Conservation (phyloP, 2,329 filamentous ascomycete genomes). For the Shiraia bambusicola region DNA sequence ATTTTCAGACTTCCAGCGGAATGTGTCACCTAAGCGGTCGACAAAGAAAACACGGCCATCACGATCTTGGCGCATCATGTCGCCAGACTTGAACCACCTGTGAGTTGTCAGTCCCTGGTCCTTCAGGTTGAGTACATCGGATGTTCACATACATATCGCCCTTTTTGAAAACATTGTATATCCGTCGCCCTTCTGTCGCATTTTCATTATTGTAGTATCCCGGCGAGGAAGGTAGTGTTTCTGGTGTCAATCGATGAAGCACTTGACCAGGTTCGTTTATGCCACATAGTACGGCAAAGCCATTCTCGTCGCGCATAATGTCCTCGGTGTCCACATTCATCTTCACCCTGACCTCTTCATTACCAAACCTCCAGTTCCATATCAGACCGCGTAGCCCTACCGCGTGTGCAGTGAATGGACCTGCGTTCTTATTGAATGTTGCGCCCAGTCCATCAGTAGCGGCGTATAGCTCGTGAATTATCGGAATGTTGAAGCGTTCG, state of each 20-base stretch:
- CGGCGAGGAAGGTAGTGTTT: constrained; percentile 22
- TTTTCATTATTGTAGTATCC: constrained; percentile 40
- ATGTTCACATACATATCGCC: constrained; percentile 39
- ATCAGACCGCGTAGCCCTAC: constrained; percentile 38
- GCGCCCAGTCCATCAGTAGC: constrained; percentile 43
- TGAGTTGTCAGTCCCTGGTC: constrained; percentile 1
- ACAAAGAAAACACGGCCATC: constrained; percentile 43
- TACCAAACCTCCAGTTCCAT: constrained; percentile 35
- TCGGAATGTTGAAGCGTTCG: constrained; percentile 42
- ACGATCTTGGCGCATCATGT: constrained; percentile 40
- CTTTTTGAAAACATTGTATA: constrained; percentile 41
- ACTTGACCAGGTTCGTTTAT: constrained; percentile 41
- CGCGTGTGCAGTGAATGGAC: constrained; percentile 37
- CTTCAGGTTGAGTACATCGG: not conserved
- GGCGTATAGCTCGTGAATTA: constrained; percentile 45
- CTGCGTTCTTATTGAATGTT: constrained; percentile 37
- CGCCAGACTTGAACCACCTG: constrained; percentile 44
- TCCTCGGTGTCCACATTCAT: constrained; percentile 45
- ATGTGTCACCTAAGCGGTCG: constrained; percentile 44
- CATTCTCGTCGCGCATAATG: constrained; percentile 38
- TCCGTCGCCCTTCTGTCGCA: constrained; percentile 34
- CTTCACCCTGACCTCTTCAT: constrained; percentile 37
- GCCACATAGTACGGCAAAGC: constrained; percentile 37
- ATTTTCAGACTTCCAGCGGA: constrained; percentile 50
- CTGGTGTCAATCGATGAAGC: constrained; percentile 34